Conservation (phyloP, 2,329 filamentous ascomycete species). For the Pseudocercospora ulei region DNA sequence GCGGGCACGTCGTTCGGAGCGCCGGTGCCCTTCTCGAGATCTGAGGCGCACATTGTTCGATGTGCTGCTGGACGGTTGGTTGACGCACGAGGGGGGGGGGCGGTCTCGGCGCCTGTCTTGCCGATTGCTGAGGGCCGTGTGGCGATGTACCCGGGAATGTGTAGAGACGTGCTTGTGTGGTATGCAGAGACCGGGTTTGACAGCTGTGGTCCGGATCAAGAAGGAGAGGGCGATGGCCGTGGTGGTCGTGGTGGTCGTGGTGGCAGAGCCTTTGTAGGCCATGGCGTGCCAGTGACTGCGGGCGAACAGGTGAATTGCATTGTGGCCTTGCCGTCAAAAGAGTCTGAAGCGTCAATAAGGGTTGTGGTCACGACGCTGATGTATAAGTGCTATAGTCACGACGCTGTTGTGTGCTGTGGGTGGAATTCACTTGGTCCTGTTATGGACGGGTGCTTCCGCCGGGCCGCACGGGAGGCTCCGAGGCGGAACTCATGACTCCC, state of each 20-base stretch:
- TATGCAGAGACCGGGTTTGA: slow-evolving; percentile 2
- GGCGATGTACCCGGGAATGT: background rate
- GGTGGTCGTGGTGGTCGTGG: background rate
- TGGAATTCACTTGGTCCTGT: slow-evolving; percentile 2
- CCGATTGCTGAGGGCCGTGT: background rate
- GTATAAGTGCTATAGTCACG: too few relatives aligned
- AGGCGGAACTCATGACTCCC: too few relatives aligned
- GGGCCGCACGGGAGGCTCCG: too few relatives aligned
- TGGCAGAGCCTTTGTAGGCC: too few relatives aligned
- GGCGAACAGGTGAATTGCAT: slow-evolving; percentile 7
- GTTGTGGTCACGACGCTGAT: background rate
- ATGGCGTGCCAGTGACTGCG: slow-evolving; percentile 4
- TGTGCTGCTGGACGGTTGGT: slow-evolving; percentile 1
- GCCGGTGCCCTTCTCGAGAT: slow-evolving; percentile 11
- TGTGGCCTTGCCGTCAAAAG: slow-evolving; percentile 3
- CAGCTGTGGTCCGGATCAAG: slow-evolving; percentile 1
- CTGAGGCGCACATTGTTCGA: slow-evolving; percentile 10
- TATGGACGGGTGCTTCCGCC: slow-evolving; percentile 7
- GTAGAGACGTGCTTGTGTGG: background rate
- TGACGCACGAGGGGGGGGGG: too few relatives aligned
- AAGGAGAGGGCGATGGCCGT: background rate
- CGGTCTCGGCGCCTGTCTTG: slow-evolving; percentile 1
- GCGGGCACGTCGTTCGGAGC: slow-evolving; percentile 2
- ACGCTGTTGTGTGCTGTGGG: too few relatives aligned
- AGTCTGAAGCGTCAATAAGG: background rate